Base-by-base conservation (phyloP, 2,329 filamentous ascomycete species). In the Penicillium sp. region DNA sequence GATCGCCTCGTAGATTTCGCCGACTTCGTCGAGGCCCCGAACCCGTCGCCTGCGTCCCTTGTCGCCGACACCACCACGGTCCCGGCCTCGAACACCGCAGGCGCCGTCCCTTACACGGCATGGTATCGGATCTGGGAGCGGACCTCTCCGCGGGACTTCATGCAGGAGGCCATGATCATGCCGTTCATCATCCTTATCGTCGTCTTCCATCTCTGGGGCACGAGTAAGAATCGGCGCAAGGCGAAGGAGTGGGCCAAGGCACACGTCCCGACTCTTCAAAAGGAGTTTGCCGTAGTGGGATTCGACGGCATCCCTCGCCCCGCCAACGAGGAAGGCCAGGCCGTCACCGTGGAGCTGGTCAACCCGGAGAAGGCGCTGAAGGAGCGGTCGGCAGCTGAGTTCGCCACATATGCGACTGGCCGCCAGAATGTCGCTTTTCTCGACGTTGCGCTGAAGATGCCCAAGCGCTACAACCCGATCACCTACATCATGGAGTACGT, bases 121-220 rank as follows among this genome's bases (percentile, higher is more conserved):
- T 98, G 93, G 93, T 98, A 97, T 73, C 88, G 89, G 41, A 75
- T 97, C 47, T 93, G 94, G 78, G 90, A 97, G 78, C 88, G 93
- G 60, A 83, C 90, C 59, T 82, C 82, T 17, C 72, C 84, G 45
- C 77, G 76, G 59, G 93, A 98, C 66, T 98, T 98, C 77, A 82
- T 82, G 70, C 78, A 84, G 58, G 93, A 98, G 72, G 84, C 86
- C 44, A 72, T 89, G 64, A 86, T 98, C 57, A 71, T 96, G 45
- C 78, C 79, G 21, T 75, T 89, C 59, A 80, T 96, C 54, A 60
- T 83, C 38, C 51, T 94, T 37, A 78, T 96, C 51, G 74, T 96
- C 51, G 63, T 83, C 28, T 72, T 94, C 48, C 90, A 97, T 64
- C 69, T 94, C 59, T 80, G 88, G 71, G 93, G 93, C 43, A 82